Evolutionary conservation across 345 rosid species (phyloP).

Genomic region (Boechera stricta): DNA sequence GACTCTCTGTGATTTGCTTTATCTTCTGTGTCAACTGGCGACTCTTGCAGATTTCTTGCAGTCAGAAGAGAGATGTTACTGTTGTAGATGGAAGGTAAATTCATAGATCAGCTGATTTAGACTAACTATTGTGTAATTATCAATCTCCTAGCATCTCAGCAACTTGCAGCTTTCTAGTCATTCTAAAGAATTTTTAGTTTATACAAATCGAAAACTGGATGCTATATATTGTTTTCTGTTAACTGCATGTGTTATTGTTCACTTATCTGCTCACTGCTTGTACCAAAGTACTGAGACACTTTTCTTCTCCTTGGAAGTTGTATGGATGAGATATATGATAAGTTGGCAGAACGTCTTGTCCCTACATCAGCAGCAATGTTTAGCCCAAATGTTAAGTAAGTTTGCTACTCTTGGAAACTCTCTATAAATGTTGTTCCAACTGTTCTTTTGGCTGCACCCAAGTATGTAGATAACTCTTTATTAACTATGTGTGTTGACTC

Average conservation of each 20-base stretch:
- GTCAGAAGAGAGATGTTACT: constrained; percentile 61
- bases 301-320: constrained; percentile 48
- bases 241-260: neutral
- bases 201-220: too few species aligned
- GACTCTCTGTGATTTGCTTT: neutral
- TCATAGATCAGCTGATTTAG: neutral
- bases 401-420: constrained; percentile 2
- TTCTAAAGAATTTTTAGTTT: too few species aligned
- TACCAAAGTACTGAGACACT: neutral
- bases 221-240: neutral
- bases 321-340: constrained; percentile 84
- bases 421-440: neutral
- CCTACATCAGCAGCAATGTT: constrained; percentile 66
- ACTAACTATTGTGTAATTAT: neutral
- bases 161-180: neutral
- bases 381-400: constrained; percentile 66
- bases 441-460: neutral
- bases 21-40: neutral
- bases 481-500: constrained; percentile 10
- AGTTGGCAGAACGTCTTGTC: constrained; percentile 67
- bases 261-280: constrained; percentile 12
- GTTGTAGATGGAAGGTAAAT: constrained; percentile 66
- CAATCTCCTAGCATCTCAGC: neutral
- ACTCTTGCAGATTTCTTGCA: constrained; percentile 54
- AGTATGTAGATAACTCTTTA: neutral